Conservation (phyloP, 495 filamentous ascomycete species). For the Aspergillus steynii region DNA sequence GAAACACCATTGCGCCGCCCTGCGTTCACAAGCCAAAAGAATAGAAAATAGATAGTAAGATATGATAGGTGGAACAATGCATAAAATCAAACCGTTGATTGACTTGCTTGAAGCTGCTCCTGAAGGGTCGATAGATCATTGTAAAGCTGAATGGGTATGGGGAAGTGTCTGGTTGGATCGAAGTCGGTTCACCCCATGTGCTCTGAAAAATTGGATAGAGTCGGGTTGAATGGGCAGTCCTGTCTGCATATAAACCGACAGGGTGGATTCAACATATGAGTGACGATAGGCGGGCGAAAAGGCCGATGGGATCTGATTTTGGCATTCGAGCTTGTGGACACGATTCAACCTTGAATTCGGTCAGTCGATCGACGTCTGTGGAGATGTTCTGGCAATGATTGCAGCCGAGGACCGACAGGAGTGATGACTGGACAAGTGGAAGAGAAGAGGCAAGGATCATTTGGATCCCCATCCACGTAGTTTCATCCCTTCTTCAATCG, state of each 20-base stretch:
- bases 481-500: constrained; percentile 86
- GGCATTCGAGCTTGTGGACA: no score
- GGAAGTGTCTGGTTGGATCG: no score
- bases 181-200: not conserved
- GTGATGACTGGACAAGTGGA: not conserved
- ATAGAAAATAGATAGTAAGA: not conserved
- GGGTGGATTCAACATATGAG: not conserved
- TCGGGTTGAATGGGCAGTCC: not conserved
- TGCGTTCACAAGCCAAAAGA: not conserved
- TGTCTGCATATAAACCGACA: not conserved
- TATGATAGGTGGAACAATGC: not conserved
- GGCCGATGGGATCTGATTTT: no score
- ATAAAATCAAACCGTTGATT: not conserved
- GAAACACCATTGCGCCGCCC: not conserved
- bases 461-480: constrained; percentile 73
- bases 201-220: not conserved
- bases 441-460: constrained; percentile 11
- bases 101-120: not conserved
- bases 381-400: not conserved
- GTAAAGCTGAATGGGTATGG: not conserved
- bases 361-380: no score
- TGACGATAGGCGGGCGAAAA: not conserved
- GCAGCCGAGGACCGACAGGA: not conserved
- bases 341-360: no score
- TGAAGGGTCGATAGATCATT: not conserved